phyloP scores from a whole-genome alignment of 306 rosid species.

The Potentilla sterilis region DNA sequence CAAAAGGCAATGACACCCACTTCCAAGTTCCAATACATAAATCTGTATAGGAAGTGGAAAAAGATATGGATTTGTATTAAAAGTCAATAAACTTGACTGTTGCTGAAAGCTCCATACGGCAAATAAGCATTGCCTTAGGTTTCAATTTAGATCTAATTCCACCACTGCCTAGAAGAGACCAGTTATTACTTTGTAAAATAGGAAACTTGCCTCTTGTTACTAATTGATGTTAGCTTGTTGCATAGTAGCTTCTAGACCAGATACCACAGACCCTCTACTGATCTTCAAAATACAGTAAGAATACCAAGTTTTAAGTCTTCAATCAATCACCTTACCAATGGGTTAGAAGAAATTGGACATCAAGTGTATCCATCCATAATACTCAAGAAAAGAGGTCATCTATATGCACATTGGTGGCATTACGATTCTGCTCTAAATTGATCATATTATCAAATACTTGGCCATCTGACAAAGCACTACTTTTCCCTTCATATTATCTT shows the following conservation, averaged over 20 bases:
- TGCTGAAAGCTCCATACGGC: background rate
- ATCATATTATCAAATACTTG: background rate
- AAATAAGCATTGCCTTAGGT: background rate
- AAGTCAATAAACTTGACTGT: background rate
- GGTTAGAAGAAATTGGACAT: background rate
- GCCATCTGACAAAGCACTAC: background rate
- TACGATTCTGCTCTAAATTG: background rate
- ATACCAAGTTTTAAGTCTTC: background rate
- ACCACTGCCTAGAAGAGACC: background rate
- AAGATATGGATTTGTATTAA: background rate
- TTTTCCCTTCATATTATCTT: background rate
- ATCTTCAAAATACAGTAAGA: background rate
- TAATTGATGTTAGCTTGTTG: constrained; percentile 4
- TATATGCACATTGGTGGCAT: background rate
- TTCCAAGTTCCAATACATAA: background rate
- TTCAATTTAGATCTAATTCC: background rate
- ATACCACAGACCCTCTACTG: background rate
- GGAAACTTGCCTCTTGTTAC: background rate
- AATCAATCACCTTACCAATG: background rate
- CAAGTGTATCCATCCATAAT: background rate
- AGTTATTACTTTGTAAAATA: background rate
- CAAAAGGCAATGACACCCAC: background rate
- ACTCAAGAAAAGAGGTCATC: background rate
- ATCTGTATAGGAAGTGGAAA: background rate
- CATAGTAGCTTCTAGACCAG: background rate